Percentiles rank a stretch among this genome's conserved stretches.
phyloP scores from a whole-genome alignment of 768 basidiomycete species.

The Lactarius vividus region DNA sequence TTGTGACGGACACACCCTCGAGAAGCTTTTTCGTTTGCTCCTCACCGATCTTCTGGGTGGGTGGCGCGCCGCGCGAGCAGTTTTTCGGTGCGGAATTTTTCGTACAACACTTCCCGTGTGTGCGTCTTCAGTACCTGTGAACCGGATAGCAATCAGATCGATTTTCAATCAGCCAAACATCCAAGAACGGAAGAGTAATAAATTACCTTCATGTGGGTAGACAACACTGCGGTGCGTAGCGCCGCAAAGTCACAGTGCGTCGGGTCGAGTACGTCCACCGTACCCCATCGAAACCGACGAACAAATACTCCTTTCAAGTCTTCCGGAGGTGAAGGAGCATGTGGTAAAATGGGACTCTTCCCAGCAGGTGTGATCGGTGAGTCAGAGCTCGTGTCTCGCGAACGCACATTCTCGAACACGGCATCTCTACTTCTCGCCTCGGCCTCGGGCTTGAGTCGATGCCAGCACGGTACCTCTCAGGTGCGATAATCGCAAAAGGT shows the following conservation, averaged over 20 bases:
- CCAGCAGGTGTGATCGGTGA: conserved; percentile 27
- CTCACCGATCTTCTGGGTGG: conserved; percentile 68
- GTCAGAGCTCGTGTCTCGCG: conserved; percentile 36
- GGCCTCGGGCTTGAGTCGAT: conserved; percentile 35
- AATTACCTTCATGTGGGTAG: conserved; percentile 82
- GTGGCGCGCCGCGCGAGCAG: conserved; percentile 84
- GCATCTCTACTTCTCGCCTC: conserved; percentile 31
- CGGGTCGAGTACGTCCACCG: conserved; percentile 81
- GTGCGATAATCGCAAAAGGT: conserved; percentile 79
- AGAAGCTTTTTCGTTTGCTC: conserved; percentile 70
- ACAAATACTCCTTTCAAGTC: conserved; percentile 73
- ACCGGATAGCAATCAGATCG: conserved; percentile 14
- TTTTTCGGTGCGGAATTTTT: conserved; percentile 90
- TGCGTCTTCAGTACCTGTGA: conserved; percentile 71
- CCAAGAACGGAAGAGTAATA: conserved; percentile 10
- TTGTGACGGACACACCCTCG: conserved; percentile 50
- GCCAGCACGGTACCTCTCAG: conserved; percentile 52
- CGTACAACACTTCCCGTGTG: conserved; percentile 89
- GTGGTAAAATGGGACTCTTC: conserved; percentile 36
- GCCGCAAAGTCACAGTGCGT: conserved; percentile 86
- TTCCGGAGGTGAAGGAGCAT: conserved; percentile 56
- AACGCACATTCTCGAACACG: conserved; percentile 47
- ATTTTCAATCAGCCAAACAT: background rate
- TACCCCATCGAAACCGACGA: conserved; percentile 85
- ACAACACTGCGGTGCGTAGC: conserved; percentile 77